Base-by-base conservation (phyloP, 1,284 basidiomycete species). In the Cronartium ribicola region DNA sequence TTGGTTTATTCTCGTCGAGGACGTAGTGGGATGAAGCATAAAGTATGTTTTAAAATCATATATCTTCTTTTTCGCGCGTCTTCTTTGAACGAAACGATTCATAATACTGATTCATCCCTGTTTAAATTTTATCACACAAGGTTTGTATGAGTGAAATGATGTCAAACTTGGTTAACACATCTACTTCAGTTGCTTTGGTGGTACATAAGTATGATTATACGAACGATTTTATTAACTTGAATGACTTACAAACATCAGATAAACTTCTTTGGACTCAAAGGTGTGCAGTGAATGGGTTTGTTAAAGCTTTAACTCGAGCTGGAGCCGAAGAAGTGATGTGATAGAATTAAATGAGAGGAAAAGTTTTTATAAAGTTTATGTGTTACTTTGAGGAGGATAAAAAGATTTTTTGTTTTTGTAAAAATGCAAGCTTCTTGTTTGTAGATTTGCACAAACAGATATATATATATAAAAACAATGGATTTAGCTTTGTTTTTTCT, bases 141-240 rank as follows among this genome's bases (percentile, higher is more conserved):
- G 64, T 67, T 62, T 74, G 71, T 46, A 48, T 74, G 43, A 74
- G 63, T 74, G 71, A 74, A 46, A 74, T 74, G 71, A 74, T 74
- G 64, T 74, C 71, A 5, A 67, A 46, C 43, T 67, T 74, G 43
- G 67, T 57, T 6, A 66, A 73, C 22, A 40, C 37, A 40, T 36
- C 60, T 6, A 61, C 60, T 6, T 61, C 60, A 14, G 60, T 61
- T 37, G 29, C 60, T 22, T 37, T 61, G 5, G 60, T 40, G 37
- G 36, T 55, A 37, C 60, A 61, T 36, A 61, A 61, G 36, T 61
- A 40, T 40, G 60, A 61, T 61, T 40, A 61, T 61, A 37, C 60
- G 4, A 55, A 55, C 29, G 60, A 61, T 61, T 40, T 37, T 13
- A 40, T 61, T 3, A n/a, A 40, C 14, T 36, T 61, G 8, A 61